A percentile compares a stretch with the other conserved stretches of the same genome.
Evolutionary conservation across 768 basidiomycete species (phyloP).

Genomic region (Crassisporium funariophilum): DNA sequence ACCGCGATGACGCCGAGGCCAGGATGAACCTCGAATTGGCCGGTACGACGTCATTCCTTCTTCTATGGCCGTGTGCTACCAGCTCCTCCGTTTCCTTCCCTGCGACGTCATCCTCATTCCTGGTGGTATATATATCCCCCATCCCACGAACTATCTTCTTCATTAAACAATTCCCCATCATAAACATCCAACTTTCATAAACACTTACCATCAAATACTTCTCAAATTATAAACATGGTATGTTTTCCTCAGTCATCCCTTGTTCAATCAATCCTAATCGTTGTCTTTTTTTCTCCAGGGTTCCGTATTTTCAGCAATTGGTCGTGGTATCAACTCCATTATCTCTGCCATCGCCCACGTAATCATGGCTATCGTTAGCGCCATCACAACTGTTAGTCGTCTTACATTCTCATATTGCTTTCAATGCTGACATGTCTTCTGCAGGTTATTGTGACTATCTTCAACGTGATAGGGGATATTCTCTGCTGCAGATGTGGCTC

Average conservation of each 20-base stretch:
- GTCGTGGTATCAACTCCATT: constrained; percentile 56
- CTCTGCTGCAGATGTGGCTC: constrained; percentile 51
- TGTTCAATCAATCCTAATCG: neutral
- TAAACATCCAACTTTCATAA: too few species aligned
- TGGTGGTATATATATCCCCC: too few species aligned
- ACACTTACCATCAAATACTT: neutral
- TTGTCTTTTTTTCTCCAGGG: constrained; percentile 41
- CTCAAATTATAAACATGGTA: constrained; percentile 4
- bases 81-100: too few species aligned
- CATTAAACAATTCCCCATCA: too few species aligned
- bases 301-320: constrained; percentile 67
- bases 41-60: too few species aligned
- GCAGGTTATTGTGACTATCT: constrained; percentile 67
- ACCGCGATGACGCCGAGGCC: too few species aligned
- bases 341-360: constrained; percentile 62
- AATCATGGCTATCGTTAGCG: constrained; percentile 60
- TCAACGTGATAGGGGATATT: constrained; percentile 60
- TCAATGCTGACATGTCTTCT: constrained; percentile 1
- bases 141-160: too few species aligned
- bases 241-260: neutral
- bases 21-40: too few species aligned
- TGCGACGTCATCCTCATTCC: too few species aligned
- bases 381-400: constrained; percentile 56
- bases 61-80: too few species aligned
- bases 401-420: neutral